Conservation (phyloP, 352 stramenopile species). For the Phytopythium montanum region DNA sequence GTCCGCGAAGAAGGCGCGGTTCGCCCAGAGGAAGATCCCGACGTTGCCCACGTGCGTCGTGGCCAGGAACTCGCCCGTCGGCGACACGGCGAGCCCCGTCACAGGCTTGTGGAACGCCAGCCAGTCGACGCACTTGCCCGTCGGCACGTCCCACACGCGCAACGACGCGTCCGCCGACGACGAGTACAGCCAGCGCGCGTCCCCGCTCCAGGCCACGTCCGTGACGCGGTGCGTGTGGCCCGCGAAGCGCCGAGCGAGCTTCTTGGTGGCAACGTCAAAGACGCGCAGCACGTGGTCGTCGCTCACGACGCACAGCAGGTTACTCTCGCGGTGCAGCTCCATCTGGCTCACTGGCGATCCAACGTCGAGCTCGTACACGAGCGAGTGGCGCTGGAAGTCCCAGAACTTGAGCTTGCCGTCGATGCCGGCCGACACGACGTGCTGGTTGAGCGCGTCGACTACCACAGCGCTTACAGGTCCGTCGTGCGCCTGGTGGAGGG, state of each 20-base stretch:
- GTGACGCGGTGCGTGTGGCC: conserved; percentile 83
- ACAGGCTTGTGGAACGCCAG: conserved; percentile 90
- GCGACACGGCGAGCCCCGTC: conserved; percentile 90
- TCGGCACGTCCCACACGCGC: conserved; percentile 94
- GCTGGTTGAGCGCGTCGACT: conserved; percentile 84
- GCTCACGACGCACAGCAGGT: conserved; percentile 83
- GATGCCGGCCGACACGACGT: conserved; percentile 78
- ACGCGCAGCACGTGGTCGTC: conserved; percentile 88
- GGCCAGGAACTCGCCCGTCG: conserved; percentile 94
- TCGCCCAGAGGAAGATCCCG: conserved; percentile 95
- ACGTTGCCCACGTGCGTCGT: conserved; percentile 92
- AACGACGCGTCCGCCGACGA: conserved; percentile 84
- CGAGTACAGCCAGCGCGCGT: conserved; percentile 88
- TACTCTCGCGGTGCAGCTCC: conserved; percentile 82
- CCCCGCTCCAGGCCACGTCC: conserved; percentile 86
- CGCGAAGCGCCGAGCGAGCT: conserved; percentile 86
- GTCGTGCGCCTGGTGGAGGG: conserved; percentile 41
- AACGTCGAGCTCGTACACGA: conserved; percentile 67
- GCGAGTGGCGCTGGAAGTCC: conserved; percentile 78
- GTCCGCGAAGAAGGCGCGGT: conserved; percentile 92
- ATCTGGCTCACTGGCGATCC: conserved; percentile 77
- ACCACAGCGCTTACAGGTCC: conserved; percentile 83
- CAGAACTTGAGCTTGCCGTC: conserved; percentile 91
- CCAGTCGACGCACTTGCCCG: conserved; percentile 94
- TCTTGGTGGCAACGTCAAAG: conserved; percentile 82